phyloP scores from a whole-genome alignment of 768 basidiomycete species.

The Gloeostereum incarnatum region DNA sequence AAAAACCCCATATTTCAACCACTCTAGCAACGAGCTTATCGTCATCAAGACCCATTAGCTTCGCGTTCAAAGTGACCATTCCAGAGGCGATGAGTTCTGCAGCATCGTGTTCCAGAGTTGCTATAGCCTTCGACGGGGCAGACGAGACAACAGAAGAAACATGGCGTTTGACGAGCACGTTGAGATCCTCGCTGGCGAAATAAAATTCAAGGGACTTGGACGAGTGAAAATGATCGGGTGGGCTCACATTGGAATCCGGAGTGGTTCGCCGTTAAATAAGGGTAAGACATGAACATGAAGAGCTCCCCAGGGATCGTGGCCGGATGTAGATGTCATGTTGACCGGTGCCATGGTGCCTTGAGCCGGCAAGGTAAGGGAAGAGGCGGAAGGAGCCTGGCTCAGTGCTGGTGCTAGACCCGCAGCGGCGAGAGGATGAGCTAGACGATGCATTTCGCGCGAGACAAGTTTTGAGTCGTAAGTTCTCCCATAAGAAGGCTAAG shows the following conservation, averaged over 20 bases:
- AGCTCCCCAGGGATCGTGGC: slow-evolving; percentile 71
- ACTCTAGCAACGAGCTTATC: slow-evolving; percentile 68
- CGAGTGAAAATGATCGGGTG: background rate
- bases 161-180: slow-evolving; percentile 70
- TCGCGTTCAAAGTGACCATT: slow-evolving; percentile 89
- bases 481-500: slow-evolving; percentile 48
- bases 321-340: slow-evolving; percentile 29
- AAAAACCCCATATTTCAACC: slow-evolving; percentile 89
- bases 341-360: slow-evolving; percentile 23
- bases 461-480: slow-evolving; percentile 78
- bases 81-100: slow-evolving; percentile 77
- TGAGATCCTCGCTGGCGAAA: slow-evolving; percentile 70
- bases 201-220: slow-evolving; percentile 5
- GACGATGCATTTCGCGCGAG: slow-evolving; percentile 78
- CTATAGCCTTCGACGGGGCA: slow-evolving; percentile 64
- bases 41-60: slow-evolving; percentile 68
- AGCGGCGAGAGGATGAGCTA: slow-evolving; percentile 51
- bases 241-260: slow-evolving; percentile 74
- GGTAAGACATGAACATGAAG: slow-evolving; percentile 86
- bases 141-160: slow-evolving; percentile 66
- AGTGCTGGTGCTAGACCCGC: slow-evolving; percentile 43
- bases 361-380: slow-evolving; percentile 33
- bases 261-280: slow-evolving; percentile 84
- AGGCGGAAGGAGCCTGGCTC: slow-evolving; percentile 38
- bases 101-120: slow-evolving; percentile 68